Evolutionary conservation across 305 asterid species (phyloP), one percentile per base, ranked within the genome.

Genomic region (Plantago lanceolata): DNA sequence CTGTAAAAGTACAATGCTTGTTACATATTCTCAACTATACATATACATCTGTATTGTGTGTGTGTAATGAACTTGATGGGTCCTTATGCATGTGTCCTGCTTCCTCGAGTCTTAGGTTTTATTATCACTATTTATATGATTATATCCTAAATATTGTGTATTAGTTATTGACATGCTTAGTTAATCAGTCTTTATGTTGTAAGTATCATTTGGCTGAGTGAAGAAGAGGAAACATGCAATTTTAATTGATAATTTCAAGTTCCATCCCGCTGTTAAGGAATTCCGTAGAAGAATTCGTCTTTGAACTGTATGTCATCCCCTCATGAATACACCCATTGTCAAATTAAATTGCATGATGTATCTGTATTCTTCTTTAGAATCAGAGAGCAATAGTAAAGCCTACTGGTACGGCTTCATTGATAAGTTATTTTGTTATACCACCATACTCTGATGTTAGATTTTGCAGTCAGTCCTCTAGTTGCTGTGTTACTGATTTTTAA

Each of bases 401-500:
- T 59, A 18, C 45, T 18, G 33, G 12, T 7, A 15, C 20, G 48
- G 6, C 14, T 19, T 16, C 40, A 54, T 54, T n/a, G 37, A 21
- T 24, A 21, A 21, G 59, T 54, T 54, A 29, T 1, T 52, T 12
- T 52, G 57, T 20, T 26, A 29, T 20, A n/a, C 57, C 24, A 29
- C 24, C 24, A 0, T 19, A 52, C 19, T 52, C 57, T 52, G 31
- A 11, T 52, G 31, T 52, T 19, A 58, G 3, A 33, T 28, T 12
- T 17, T 28, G 60, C 17, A 14, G 17, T 40, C 55, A 24, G 31
- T 73, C 49, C 47, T 44, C 28, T 35, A 67, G 20, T 29, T 59
- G 24, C 61, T 33, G 4, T 59, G 19, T 60, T 68, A 65, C 66
- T 65, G 58, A 29, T 61, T 51, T 53, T 55, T 76, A 53, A 72